A percentile compares a stretch with the other conserved stretches of the same genome.
These are phyloP conservation scores for Ceriops tagal DNA, from an alignment of 345 rosid genomes.

Conservation along the genomic window DNA sequence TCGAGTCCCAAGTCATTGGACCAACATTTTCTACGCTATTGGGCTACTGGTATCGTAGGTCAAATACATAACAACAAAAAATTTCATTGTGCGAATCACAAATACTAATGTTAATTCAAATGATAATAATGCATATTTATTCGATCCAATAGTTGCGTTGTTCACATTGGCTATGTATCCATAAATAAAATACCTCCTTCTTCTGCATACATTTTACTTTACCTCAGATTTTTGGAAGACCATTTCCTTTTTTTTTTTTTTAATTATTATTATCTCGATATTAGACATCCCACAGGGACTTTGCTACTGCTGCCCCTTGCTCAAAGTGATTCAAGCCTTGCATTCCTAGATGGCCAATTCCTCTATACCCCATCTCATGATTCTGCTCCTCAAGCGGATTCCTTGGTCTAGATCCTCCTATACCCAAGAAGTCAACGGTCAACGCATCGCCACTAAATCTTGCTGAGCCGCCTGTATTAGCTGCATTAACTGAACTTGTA, in stretches of 20 bases:
- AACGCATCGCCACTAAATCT: conserved; percentile 30
- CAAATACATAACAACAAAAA: too few relatives aligned
- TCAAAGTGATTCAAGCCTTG: conserved; percentile 34
- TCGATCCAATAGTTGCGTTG: too few relatives aligned
- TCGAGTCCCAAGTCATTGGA: too few relatives aligned
- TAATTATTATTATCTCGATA: not conserved
- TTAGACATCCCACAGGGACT: conserved; percentile 43
- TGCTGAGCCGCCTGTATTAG: conserved; percentile 13
- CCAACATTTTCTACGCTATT: too few relatives aligned
- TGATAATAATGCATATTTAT: too few relatives aligned
- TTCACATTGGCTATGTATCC: not conserved
- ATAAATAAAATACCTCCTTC: not conserved
- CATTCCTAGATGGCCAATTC: conserved; percentile 21
- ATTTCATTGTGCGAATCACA: too few relatives aligned
- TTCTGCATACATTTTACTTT: too few relatives aligned
- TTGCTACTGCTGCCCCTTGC: conserved; percentile 30
- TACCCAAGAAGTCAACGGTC: conserved; percentile 63
- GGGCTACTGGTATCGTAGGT: too few relatives aligned
- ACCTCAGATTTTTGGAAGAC: not conserved
- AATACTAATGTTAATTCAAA: too few relatives aligned
- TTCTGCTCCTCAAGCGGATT: conserved; percentile 27
- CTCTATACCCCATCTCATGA: conserved; percentile 32
- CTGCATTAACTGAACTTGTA: conserved; percentile 6
- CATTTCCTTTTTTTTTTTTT: not conserved
- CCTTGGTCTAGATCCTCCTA: conserved; percentile 40